A percentile compares a stretch with the other conserved stretches of the same genome.
Evolutionary conservation across 2,329 filamentous ascomycete species (phyloP).

Genomic region (Metarhizium guizhouense): DNA sequence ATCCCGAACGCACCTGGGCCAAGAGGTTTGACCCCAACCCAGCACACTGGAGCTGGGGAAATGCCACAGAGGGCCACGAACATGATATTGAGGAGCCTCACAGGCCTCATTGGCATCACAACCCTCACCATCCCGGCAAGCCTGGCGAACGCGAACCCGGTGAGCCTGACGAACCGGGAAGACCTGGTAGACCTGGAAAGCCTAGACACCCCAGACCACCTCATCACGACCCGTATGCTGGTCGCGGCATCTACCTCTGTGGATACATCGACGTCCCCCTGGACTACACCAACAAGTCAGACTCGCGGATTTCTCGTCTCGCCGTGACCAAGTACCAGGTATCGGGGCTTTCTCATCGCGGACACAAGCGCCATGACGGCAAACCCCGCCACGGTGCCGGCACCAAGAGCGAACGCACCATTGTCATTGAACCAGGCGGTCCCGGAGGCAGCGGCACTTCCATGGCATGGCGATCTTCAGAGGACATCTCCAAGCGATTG

Average conservation of each 20-base stretch:
- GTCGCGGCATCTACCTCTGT: constrained; percentile 37
- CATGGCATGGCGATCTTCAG: constrained; percentile 28
- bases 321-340: constrained; percentile 42
- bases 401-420: constrained; percentile 34
- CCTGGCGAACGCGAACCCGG: not conserved
- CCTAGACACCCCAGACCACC: not conserved
- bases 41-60: constrained; percentile 37
- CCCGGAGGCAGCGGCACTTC: constrained; percentile 38
- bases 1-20: constrained; percentile 29
- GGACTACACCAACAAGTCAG: constrained; percentile 36
- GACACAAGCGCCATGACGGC: not conserved
- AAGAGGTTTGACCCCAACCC: constrained; percentile 34
- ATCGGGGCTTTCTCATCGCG: constrained; percentile 28
- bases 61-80: constrained; percentile 5
- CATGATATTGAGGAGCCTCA: not conserved
- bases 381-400: constrained; percentile 12
- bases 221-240: constrained; percentile 22
- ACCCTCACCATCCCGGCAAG: not conserved
- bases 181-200: constrained; percentile 1
- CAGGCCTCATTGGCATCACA: not conserved
- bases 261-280: constrained; percentile 39
- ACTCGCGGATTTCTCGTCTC: constrained; percentile 33
- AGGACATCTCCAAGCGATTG: constrained; percentile 29
- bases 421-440: constrained; percentile 42
- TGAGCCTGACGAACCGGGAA: not conserved